A percentile compares a stretch with the other conserved stretches of the same genome.
Conservation (phyloP, 2,329 filamentous ascomycete species). For the Zasmidium citrigriseum region DNA sequence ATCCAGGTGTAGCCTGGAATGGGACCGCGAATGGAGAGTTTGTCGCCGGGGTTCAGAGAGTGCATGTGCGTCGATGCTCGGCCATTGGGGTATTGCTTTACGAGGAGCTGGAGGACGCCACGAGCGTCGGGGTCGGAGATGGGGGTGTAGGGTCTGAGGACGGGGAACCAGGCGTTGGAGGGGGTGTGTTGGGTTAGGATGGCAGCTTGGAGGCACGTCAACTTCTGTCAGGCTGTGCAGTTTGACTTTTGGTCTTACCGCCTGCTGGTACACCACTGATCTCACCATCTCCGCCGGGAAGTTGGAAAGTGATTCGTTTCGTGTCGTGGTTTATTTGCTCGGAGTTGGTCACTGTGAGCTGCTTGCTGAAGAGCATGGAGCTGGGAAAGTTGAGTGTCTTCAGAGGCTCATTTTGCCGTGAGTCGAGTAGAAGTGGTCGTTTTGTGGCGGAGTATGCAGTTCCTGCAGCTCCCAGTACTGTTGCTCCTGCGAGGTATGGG, state of each 20-base stretch:
- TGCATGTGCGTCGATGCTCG: constrained; percentile 68
- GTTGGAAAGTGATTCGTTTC: constrained; percentile 33
- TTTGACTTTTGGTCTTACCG: constrained; percentile 17
- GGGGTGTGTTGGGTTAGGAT: constrained; percentile 62
- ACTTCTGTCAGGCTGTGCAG: background rate
- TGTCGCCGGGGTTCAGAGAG: constrained; percentile 62
- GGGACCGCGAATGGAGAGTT: constrained; percentile 58
- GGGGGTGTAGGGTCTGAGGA: constrained; percentile 67
- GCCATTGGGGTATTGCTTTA: constrained; percentile 69
- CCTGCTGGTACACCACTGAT: constrained; percentile 33
- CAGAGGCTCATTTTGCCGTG: constrained; percentile 26
- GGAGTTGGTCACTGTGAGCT: constrained; percentile 30
- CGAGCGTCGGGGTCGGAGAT: constrained; percentile 58
- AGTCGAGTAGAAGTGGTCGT: constrained; percentile 26
- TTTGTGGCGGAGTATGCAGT: constrained; percentile 13
- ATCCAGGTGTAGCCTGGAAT: constrained; percentile 43
- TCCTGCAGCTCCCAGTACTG: constrained; percentile 15
- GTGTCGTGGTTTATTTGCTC: constrained; percentile 38
- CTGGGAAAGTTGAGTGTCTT: constrained; percentile 32
- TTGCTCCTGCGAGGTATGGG: constrained; percentile 20
- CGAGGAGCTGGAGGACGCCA: constrained; percentile 63
- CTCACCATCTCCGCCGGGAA: constrained; percentile 31
- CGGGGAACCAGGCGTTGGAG: constrained; percentile 58
- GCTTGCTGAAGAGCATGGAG: constrained; percentile 35
- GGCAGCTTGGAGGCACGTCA: constrained; percentile 44